Percentiles rank a stretch among this genome's conserved stretches.
These are phyloP conservation scores for Cornus suecica DNA, from an alignment of 148 eudicot genomes.

Conservation along the genomic window DNA sequence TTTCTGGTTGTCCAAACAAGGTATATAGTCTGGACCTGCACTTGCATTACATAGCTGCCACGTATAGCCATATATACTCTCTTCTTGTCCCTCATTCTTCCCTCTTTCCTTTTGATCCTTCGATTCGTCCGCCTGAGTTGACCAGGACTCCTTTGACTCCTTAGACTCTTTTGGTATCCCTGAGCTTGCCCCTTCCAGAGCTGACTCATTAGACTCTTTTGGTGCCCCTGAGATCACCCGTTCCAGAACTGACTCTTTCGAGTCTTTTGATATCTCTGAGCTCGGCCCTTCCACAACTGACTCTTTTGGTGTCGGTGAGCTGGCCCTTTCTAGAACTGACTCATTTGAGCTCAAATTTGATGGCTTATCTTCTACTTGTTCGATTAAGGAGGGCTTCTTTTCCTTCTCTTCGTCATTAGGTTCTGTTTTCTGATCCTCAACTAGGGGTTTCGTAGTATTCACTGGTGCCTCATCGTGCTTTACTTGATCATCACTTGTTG, in stretches of 20 bases:
- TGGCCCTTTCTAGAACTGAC: too few relatives aligned
- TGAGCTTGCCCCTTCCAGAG: conserved; percentile 29
- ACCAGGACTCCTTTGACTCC: conserved; percentile 66
- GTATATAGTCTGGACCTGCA: conserved; percentile 73
- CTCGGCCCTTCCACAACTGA: conserved; percentile 25
- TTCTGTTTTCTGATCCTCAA: conserved; percentile 12
- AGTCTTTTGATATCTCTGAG: conserved; percentile 74
- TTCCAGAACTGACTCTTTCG: too few relatives aligned
- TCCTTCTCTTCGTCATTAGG: neutral
- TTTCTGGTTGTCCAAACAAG: conserved; percentile 78
- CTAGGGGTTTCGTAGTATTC: neutral
- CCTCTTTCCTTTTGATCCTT: conserved; percentile 58
- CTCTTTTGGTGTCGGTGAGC: too few relatives aligned
- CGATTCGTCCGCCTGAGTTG: conserved; percentile 74
- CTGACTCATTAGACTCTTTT: conserved; percentile 38
- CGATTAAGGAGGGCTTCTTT: conserved; percentile 4
- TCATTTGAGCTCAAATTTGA: conserved; percentile 20
- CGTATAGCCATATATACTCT: conserved; percentile 32
- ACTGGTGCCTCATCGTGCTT: conserved; percentile 27
- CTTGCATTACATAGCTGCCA: conserved; percentile 79
- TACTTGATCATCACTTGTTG: conserved; percentile 25
- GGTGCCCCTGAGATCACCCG: conserved; percentile 56
- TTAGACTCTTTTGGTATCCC: conserved; percentile 77
- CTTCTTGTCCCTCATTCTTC: conserved; percentile 33
- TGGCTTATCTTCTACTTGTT: conserved; percentile 27